Evolutionary conservation across 1,139 yeast genomes (phyloP).

Genomic region (Geotrichum citri-aurantii): DNA sequence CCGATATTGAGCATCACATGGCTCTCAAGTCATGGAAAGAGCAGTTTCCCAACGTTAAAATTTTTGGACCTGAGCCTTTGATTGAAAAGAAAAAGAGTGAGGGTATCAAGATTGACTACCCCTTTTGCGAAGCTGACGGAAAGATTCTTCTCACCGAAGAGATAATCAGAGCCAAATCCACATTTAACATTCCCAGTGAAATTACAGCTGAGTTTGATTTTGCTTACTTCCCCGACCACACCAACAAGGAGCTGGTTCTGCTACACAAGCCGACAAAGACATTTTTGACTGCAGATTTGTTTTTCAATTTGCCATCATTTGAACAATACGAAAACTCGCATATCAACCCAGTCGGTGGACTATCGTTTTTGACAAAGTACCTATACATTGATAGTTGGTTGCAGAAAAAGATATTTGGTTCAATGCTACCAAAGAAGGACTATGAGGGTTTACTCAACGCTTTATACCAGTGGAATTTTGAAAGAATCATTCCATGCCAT

Average conservation of each 20-base stretch:
- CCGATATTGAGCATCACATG: slow-evolving; percentile 34
- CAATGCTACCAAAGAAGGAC: slow-evolving; percentile 29
- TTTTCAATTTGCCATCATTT: slow-evolving; percentile 45
- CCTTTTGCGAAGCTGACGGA: slow-evolving; percentile 25
- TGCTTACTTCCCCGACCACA: slow-evolving; percentile 50
- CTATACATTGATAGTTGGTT: slow-evolving; percentile 36
- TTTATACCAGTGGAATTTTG: slow-evolving; percentile 45
- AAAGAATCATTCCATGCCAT: slow-evolving; percentile 51
- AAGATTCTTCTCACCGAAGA: slow-evolving; percentile 18
- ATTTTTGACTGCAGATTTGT: slow-evolving; percentile 51
- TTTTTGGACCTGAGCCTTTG: slow-evolving; percentile 46
- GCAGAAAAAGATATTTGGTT: slow-evolving; percentile 34
- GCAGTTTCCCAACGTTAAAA: slow-evolving; percentile 43
- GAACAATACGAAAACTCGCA: slow-evolving; percentile 43
- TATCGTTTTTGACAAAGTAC: slow-evolving; percentile 38
- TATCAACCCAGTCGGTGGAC: slow-evolving; percentile 41
- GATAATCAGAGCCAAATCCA: slow-evolving; percentile 20
- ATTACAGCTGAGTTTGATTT: slow-evolving; percentile 44
- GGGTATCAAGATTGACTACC: slow-evolving; percentile 38
- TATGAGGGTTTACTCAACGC: slow-evolving; percentile 30
- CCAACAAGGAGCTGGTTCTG: slow-evolving; percentile 51
- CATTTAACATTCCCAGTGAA: slow-evolving; percentile 25
- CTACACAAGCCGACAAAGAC: slow-evolving; percentile 45
- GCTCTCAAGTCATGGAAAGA: slow-evolving; percentile 45
- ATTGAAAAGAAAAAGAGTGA: slow-evolving; percentile 34